Evolutionary conservation across 441 rosid genomes (phyloP).

Genomic region (Omphalea diandra): DNA sequence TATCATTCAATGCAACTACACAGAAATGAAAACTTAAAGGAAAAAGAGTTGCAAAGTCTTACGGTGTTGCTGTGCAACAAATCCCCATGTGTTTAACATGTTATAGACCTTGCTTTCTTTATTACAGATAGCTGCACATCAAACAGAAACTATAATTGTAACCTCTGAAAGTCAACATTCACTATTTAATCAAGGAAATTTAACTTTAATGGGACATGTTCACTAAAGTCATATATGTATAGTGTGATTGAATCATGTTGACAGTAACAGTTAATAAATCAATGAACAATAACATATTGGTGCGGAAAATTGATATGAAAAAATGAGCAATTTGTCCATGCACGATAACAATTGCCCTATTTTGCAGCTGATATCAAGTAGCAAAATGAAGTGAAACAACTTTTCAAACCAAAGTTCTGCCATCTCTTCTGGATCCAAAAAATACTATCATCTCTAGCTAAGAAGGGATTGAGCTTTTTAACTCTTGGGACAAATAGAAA

Average conservation of each 20-base stretch:
- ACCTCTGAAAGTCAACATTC: constrained; percentile 9
- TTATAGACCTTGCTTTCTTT: constrained; percentile 75
- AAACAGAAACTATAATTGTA: constrained; percentile 24
- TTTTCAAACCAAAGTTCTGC: not conserved
- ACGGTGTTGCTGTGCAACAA: constrained; percentile 80
- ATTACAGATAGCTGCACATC: constrained; percentile 74
- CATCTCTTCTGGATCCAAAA: not conserved
- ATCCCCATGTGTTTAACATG: constrained; percentile 66
- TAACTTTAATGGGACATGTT: not conserved
- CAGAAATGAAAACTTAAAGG: constrained; percentile 20
- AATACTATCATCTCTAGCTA: not conserved
- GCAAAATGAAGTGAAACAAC: not conserved
- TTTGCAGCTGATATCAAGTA: not conserved
- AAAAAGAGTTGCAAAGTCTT: constrained; percentile 35
- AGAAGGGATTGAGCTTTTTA: not conserved
- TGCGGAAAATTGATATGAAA: not conserved
- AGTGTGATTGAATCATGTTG: constrained; percentile 5
- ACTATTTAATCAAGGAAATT: not conserved
- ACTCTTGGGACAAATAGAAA: not conserved
- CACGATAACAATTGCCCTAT: not conserved
- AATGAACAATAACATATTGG: too few species aligned
- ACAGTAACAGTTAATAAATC: not conserved
- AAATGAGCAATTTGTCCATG: not conserved
- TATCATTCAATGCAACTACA: constrained; percentile 18
- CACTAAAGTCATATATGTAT: not conserved